Evolutionary conservation across 495 filamentous ascomycete species (phyloP), one percentile per base, ranked within the genome.

Genomic region (Neurospora cerealis): DNA sequence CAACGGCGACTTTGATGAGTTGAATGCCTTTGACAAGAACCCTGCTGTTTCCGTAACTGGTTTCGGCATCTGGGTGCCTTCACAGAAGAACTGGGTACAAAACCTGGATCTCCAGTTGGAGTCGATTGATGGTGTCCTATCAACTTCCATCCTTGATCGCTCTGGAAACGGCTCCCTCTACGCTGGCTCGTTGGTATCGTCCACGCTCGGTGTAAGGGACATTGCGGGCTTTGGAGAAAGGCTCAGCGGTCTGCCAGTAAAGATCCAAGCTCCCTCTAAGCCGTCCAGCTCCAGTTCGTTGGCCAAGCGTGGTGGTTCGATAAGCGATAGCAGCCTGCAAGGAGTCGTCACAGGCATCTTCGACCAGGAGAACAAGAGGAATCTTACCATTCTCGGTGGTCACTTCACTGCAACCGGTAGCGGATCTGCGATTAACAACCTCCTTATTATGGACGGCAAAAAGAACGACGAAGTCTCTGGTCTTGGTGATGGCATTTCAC

Each of bases 51-150:
- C 87, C 15, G 91, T 90, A 3, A 79, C 87, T 69, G 93, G 94
- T 1, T 95, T 98, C 78, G 96, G 92, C 38, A 84, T 98, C 34
- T 99, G 96, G 96, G 91, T 98, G n/a, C 93, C 94, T 28, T 96
- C 94, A 6, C 87, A 86, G 69, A 88, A 89, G 48, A 93, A 96
- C 78, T 99, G 96, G 96, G 83, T 98, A 32, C 89, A 93, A 80
- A 95, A 94, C 75, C 83, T 98, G 48, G 83, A 93, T 66, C 80
- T 89, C 48, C 82, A 87, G n/a, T 85, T 89, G 69, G 88, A 92
- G 73, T 83, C 87, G 19, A 88, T 96, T 75, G 82, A 84, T 72
- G 96, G 96, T 21, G 79, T 91, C 48, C 85, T 99, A 42, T 91
- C 90, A 4, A 87, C 93, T 13, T 87, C 88, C 37, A 74, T 84